A percentile compares a stretch with the other conserved stretches of the same genome.
These are phyloP conservation scores for Blastosporella zonata DNA, from an alignment of 1,284 basidiomycete genomes.

Conservation along the genomic window DNA sequence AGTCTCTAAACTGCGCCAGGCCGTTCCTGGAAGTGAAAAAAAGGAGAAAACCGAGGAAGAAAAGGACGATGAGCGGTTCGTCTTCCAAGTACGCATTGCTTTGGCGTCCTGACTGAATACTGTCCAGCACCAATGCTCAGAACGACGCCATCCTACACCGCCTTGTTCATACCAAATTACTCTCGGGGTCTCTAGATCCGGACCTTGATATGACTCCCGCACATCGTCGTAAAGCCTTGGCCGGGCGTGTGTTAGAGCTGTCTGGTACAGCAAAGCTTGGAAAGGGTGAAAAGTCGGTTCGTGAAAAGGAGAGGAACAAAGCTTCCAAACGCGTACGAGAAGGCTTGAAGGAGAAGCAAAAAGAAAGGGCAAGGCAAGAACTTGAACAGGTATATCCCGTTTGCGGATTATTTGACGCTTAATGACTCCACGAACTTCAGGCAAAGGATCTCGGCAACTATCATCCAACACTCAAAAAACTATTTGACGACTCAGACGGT, in stretches of 20 bases:
- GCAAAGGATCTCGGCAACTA: slow-evolving; percentile 80
- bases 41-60: slow-evolving; percentile 33
- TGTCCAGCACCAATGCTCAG: slow-evolving; percentile 59
- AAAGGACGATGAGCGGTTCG: slow-evolving; percentile 46
- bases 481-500: slow-evolving; percentile 47
- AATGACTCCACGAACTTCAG: slow-evolving; percentile 29
- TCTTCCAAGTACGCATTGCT: not conserved
- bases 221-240: slow-evolving; percentile 65
- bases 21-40: slow-evolving; percentile 21
- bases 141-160: slow-evolving; percentile 75
- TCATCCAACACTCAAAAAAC: slow-evolving; percentile 68
- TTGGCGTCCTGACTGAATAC: not conserved
- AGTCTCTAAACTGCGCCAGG: slow-evolving; percentile 54
- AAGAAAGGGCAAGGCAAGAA: slow-evolving; percentile 47
- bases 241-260: slow-evolving; percentile 71
- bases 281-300: slow-evolving; percentile 61
- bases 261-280: slow-evolving; percentile 64
- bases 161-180: slow-evolving; percentile 71
- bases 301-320: slow-evolving; percentile 59
- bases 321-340: slow-evolving; percentile 69
- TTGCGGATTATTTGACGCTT: slow-evolving; percentile 1
- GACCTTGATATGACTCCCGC: slow-evolving; percentile 62
- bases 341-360: slow-evolving; percentile 61
- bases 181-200: slow-evolving; percentile 66
- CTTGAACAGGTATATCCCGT: slow-evolving; percentile 60